Base-by-base conservation (phyloP, 2,329 filamentous ascomycete species). In the Colletotrichum destructivum region DNA sequence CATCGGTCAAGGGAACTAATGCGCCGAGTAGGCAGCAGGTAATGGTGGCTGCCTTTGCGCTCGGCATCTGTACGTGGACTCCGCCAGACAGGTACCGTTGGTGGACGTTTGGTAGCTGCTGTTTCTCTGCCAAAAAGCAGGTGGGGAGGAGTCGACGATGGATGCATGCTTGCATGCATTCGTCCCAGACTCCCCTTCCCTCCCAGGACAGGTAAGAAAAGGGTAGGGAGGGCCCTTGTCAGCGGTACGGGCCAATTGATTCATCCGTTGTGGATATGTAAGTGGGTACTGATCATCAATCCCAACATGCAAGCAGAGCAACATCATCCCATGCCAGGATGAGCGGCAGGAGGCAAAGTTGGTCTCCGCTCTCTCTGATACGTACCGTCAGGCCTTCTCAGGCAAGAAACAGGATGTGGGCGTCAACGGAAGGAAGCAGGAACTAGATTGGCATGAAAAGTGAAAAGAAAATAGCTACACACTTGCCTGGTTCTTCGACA, bases 241-340 rank as follows among this genome's bases (percentile, higher is more conserved):
- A 55, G 44, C 52, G 44, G 40, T 69, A 60, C 59, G 66, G 57
- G 46, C 65, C 69, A 71, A 69, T 71, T 46, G 51, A 71, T 62
- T 23, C 38, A 35, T 49, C 65, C 40, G 31, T 55, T 9, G 51
- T 54, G 52, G 59, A 21, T 18, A 15, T 2, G 23, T 18, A n/a
- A n/a, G 42, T 46, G 57, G 46, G 42, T 26, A 59, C 44, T 21
- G 69, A 69, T 69, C 65, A 60, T 47, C 57, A 62, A 51, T 56
- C 56, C 68, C 26, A 68, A 47, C 38, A 47, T 55, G 40, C 51
- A 67, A 62, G 68, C 56, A 59, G 57, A 71, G 65, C 55, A 63
- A 69, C 59, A 68, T 69, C 69, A 52, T 71, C 64, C 64, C 57
- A 69, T 69, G 61, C 47, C 23, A 62, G 64, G 57, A 46, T 62